Evolutionary conservation across 495 filamentous ascomycete genomes (phyloP), one percentile per base, ranked within the genome.

Genomic region (Aspergillus haitiensis): DNA sequence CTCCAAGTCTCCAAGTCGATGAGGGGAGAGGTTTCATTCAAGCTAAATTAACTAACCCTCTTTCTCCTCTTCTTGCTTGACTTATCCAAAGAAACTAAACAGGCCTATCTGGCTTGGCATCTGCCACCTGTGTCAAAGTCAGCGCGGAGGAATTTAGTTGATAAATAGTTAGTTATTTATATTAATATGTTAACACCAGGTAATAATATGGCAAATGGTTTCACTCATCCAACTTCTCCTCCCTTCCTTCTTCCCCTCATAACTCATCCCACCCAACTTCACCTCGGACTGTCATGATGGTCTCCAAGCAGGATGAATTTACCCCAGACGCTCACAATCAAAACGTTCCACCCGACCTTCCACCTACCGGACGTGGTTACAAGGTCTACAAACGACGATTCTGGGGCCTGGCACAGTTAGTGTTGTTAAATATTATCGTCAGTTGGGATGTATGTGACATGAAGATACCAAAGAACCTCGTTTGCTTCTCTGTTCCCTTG

Each of bases 321-420:
- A 15, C 52, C 5, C 13, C 21, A 18, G 52, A 55, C 39, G 34
- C 18, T 21, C 60, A 58, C 40, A 13, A 55, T 50, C 49, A 44
- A 8, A 55, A 10, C 10, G n/a, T 48, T 37, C 44, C 49, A n/a
- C 53, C 58, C 15, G 48, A 66, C 10, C 45, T 67, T 7, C 63
- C 64, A 12, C 56, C 64, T 45, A 53, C 71, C 15, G 67, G 65
- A 54, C 70, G 68, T 37, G 59, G 55, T 47, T 96, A 91, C 71
- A 86, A 83, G 66, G 88, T 95, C 51, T 98, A 98, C 64, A 94
- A 89, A 74, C 81, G 91, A 60, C 79, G 94, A 36, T 98, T 91
- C 84, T 92, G 96, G 74, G 94, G 94, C 0, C 74, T 98, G 52
- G 75, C 82, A 15, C 88, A 95, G 74, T 72, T 98, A 64, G 88